Evolutionary conservation across 768 basidiomycete species (phyloP).

Genomic region (Psilocybe cyanescens): DNA sequence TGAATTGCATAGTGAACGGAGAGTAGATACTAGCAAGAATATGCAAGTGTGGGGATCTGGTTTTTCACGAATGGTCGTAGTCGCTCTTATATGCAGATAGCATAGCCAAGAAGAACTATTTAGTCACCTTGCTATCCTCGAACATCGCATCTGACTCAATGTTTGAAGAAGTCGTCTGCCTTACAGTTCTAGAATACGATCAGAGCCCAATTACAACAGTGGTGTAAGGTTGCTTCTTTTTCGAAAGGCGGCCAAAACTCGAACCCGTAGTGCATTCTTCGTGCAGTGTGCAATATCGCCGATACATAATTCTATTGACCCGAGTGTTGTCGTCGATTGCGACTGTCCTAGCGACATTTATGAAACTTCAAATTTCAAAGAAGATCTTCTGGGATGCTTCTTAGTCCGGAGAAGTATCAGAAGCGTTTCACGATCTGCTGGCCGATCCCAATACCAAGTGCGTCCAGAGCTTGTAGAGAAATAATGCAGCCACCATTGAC

Average conservation of each 20-base stretch:
- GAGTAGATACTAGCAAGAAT: not conserved
- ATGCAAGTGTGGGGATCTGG: not conserved
- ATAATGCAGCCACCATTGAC: too few relatives aligned
- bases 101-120: not conserved
- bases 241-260: not conserved
- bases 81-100: not conserved
- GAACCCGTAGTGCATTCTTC: not conserved
- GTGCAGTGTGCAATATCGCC: not conserved
- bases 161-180: not conserved
- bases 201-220: not conserved
- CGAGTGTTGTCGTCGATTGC: not conserved
- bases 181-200: not conserved
- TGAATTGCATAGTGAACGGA: not conserved
- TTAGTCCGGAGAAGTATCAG: not conserved
- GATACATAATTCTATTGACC: not conserved
- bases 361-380: not conserved
- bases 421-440: not conserved
- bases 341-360: not conserved
- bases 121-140: not conserved
- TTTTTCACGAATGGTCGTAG: not conserved
- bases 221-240: not conserved
- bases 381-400: not conserved
- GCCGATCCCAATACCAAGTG: not conserved
- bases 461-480: too few relatives aligned
- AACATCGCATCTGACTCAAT: not conserved